A percentile compares a stretch with the other conserved stretches of the same genome.
Conservation (phyloP, 768 basidiomycete species). For the Trametes sanguinea region DNA sequence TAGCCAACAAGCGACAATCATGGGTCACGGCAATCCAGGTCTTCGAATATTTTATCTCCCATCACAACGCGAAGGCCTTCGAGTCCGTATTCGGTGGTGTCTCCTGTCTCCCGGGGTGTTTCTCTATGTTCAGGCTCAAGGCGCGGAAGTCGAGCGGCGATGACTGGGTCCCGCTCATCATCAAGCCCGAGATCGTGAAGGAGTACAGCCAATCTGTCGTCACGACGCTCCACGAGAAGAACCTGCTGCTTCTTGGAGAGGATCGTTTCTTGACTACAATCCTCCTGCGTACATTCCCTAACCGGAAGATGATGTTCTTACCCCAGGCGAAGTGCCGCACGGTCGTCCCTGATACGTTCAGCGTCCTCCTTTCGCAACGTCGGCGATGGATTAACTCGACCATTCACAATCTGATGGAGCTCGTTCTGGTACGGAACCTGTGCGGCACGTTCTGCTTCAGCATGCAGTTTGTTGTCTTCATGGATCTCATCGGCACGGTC, state of each 20-base stretch:
- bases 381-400: conserved; percentile 99
- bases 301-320: conserved; percentile 99
- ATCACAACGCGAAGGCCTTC: conserved; percentile 97
- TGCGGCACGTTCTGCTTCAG: conserved; percentile 99
- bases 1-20: conserved; percentile 96
- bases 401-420: conserved; percentile 99
- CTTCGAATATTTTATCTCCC: conserved; percentile 98
- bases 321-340: conserved; percentile 95
- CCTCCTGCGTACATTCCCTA: conserved; percentile 94
- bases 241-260: conserved; percentile 92
- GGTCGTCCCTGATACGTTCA: conserved; percentile 94
- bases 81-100: conserved; percentile 99
- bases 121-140: conserved; percentile 99
- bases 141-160: conserved; percentile 85
- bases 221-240: conserved; percentile 95
- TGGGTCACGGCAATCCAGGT: conserved; percentile 99
- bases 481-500: conserved; percentile 91
- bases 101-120: conserved; percentile 98
- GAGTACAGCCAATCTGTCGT: conserved; percentile 96
- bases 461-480: conserved; percentile 99
- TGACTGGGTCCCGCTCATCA: conserved; percentile 97
- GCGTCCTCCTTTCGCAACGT: conserved; percentile 91
- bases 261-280: conserved; percentile 99
- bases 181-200: conserved; percentile 95
- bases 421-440: conserved; percentile 92